Base-by-base conservation (phyloP, 768 basidiomycete species). In the Pulveroboletus sp. region DNA sequence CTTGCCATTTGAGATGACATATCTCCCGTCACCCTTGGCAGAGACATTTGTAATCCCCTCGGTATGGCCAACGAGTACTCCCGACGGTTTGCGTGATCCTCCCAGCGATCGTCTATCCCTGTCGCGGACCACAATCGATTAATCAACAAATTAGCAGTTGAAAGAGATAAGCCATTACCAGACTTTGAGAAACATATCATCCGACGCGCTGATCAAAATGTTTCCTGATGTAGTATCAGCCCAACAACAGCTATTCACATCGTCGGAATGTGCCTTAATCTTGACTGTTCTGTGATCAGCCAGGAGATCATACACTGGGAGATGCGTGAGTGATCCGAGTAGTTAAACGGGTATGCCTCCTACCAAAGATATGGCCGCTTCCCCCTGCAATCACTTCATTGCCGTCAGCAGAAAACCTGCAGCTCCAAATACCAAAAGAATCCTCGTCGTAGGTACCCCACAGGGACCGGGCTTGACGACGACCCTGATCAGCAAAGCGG, bases 201-300 rank as follows among this genome's bases (percentile, higher is more conserved):
- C 97, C 1, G 93, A 94, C 1, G 90, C 97, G 57, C 92, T 95
- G 42, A 98, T 84, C 23, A 99, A 80, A 17, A 99, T 82, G 64
- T 99, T 98, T 11, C 93, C 93, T 12, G 91, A 94, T 3, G 81
- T 79, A 11, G 85, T 85, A 62, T 97, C 94, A 0, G 97, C 97
- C 85, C 94, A 99, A 63, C 90, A 93, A 69, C 94, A 84, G 61
- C 91, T 90, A 60, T 99, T 99, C 35, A 97, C 88, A 64, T 99
- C 97, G 63, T 91, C 86, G 2, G 69, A 64, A 62, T 99, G 97
- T 0, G 92, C 97, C n/a, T 68, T 56, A 16, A 99, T 93, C 59
- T 85, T 88, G 23, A 97, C 84, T 1, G 87, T 86, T 51, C 92
- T 77, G 53, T 77, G 74, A 57, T 90, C 77, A 5, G 87, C 82